Evolutionary conservation across 2,329 filamentous ascomycete genomes (phyloP), one percentile per base, ranked within the genome.

Genomic region (Beauveria varroae): DNA sequence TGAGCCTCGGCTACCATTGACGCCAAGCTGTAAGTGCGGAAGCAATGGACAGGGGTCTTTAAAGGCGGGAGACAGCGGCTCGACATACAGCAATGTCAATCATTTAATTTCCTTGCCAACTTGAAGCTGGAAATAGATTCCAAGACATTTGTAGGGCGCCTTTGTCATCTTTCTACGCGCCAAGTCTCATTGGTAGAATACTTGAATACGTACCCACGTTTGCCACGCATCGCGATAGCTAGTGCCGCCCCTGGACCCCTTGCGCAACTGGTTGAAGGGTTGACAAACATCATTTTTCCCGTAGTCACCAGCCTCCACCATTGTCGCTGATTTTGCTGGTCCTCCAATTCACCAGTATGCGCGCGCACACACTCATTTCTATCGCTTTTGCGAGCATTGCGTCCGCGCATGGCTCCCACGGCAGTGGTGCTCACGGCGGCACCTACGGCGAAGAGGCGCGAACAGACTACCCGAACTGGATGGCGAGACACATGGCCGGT

Each of bases 401-500:
- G 46, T 65, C 77, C 62, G 83, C 81, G 22, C 84, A 87, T 70
- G 84, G 83, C 67, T 75, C 76, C 63, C 78, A 81, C 64, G 72
- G 73, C 61, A 65, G 69, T 53, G 67, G 67, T 52, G 74, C 77
- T 66, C 79, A 84, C 63, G 66, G 68, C 16, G 70, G 73, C 44
- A 57, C 47, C n/a, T 62, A 62, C 5, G 60, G 60, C 54, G 60
- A 53, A 8, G 66, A 83, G 82, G 71, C 85, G 84, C 26, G 71
- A 79, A 28, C 75, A 66, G 75, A 79, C 3, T 74, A 85, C 63
- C 82, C 85, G 46, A 77, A 82, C 68, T 88, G 85, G 85, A 86
- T 86, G 75, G 81, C 82, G 50, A 83, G 80, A 67, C 85, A 88
- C 70, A 88, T 88, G 85, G 84, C 85, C 28, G 85, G 85, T 85